These are phyloP conservation scores for Caryopteris hybrid DNA, from an alignment of 305 asterid species.

Conservation along the genomic window DNA sequence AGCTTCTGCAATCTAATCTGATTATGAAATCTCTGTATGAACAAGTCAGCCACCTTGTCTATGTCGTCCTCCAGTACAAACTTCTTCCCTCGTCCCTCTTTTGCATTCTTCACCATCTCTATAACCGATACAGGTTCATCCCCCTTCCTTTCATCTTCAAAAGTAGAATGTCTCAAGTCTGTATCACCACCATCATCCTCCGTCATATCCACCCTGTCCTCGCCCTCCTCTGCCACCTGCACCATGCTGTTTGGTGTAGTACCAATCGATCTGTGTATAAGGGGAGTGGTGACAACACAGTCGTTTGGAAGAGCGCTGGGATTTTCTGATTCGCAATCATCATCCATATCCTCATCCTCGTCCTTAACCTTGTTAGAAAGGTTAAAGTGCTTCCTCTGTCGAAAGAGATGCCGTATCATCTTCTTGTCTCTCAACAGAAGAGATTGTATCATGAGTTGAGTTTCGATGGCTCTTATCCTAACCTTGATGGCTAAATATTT, in stretches of 20 bases:
- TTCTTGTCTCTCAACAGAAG: conserved; percentile 30
- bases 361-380: conserved; percentile 1
- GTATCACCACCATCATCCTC: background rate
- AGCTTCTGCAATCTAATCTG: conserved; percentile 31
- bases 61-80: conserved; percentile 27
- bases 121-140: conserved; percentile 8
- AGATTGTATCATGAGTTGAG: conserved; percentile 27
- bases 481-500: conserved; percentile 19
- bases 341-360: background rate
- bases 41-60: conserved; percentile 33
- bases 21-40: conserved; percentile 33
- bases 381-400: conserved; percentile 7
- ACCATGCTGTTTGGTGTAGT: conserved; percentile 11
- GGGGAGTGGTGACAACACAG: background rate
- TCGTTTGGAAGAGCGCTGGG: background rate
- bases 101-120: conserved; percentile 13
- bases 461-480: conserved; percentile 24
- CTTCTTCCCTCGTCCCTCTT: conserved; percentile 17
- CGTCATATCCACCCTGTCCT: background rate
- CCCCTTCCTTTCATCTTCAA: background rate
- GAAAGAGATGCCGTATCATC: conserved; percentile 17
- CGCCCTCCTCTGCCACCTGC: conserved; percentile 7
- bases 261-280: background rate
- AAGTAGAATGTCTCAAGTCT: background rate
- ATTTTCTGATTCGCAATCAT: background rate